These are phyloP conservation scores for Corrigiola litoralis DNA, from an alignment of 179 eudicot genomes.

Conservation along the genomic window DNA sequence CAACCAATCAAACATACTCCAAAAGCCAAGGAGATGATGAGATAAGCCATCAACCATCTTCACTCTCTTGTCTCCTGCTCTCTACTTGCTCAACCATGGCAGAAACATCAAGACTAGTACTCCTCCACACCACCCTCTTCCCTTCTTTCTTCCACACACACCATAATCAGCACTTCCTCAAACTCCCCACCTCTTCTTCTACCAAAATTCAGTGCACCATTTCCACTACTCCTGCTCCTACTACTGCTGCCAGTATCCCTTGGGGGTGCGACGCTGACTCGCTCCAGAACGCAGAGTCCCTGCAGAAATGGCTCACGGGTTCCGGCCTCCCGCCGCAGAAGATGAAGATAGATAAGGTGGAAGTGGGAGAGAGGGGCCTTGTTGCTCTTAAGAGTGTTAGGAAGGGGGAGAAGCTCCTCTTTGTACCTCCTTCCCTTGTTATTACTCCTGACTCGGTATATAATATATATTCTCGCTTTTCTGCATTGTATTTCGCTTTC, in stretches of 20 bases:
- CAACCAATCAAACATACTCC: no score
- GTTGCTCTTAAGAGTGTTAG: slow-evolving; percentile 76
- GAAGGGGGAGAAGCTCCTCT: slow-evolving; percentile 77
- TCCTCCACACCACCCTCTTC: slow-evolving; percentile 32
- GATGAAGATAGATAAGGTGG: slow-evolving; percentile 69
- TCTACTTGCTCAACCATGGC: slow-evolving; percentile 43
- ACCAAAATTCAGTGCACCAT: slow-evolving; percentile 41
- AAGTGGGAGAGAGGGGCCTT: slow-evolving; percentile 89
- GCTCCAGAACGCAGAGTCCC: slow-evolving; percentile 54
- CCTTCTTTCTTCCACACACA: slow-evolving; percentile 35
- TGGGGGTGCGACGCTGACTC: slow-evolving; percentile 96
- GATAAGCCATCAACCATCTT: no score
- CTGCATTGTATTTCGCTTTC: no score
- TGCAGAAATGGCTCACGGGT: slow-evolving; percentile 66
- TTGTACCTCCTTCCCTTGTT: slow-evolving; percentile 78
- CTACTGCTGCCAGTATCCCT: slow-evolving; percentile 19
- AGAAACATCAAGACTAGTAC: slow-evolving; percentile 42
- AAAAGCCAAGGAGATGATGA: no score
- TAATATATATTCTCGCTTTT: neutral
- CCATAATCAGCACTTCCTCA: neutral
- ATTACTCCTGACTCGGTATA: slow-evolving; percentile 86
- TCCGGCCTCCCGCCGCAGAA: slow-evolving; percentile 79
- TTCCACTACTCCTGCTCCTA: slow-evolving; percentile 28
- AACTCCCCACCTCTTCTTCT: neutral
- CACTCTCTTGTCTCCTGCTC: neutral